Base-by-base conservation (phyloP, 2,329 filamentous ascomycete genomes). In the Westerdykella ornata region DNA sequence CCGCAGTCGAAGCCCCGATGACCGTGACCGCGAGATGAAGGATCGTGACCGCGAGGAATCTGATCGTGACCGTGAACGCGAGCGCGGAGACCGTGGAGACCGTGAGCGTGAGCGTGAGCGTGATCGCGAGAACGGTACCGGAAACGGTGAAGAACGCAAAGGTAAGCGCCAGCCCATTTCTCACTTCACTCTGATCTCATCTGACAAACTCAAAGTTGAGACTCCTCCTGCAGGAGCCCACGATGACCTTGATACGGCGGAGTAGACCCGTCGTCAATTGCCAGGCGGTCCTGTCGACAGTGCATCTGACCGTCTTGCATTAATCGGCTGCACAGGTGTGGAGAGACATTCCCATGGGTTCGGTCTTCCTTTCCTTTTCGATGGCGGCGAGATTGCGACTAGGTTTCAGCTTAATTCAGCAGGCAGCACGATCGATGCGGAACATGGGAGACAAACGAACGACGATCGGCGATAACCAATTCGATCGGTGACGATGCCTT, bases 211-310 rank as follows among this genome's bases (percentile, higher is more conserved):
- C 22, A 26, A 78, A 63, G 72, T 84, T 58, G 88, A 94, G 54
- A 87, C 85, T 57, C 84, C 87, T 53, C 82, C 86, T 6, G 43
- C 52, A n/a, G 57, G 45, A 49, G 83, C 81, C 56, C 88, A 95
- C 62, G 92, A 98, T 67, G 92, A 98, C 63, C 79, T 97, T 64
- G 92, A 98, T 68, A 89, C 92, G 62, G 90, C 89, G 60, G 92
- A 97, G 72, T 81, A 66, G 50, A 49, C 16, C 16, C 32, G 22
- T 26, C 22, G 7, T 26, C 22, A 26, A 26, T 7, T 26, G 22
- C 22, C 12, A 7, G 12, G 12, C 22, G 22, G 22, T 26, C 22
- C n/a, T n/a, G 22, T 4, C 22, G 12, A 26, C 22, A 9, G 12
- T 9, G 22, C 8, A 7, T 26, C 22, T 26, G 22, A 8, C 22